Conservation (phyloP, 768 basidiomycete species). For the Tubosaeta sp. region DNA sequence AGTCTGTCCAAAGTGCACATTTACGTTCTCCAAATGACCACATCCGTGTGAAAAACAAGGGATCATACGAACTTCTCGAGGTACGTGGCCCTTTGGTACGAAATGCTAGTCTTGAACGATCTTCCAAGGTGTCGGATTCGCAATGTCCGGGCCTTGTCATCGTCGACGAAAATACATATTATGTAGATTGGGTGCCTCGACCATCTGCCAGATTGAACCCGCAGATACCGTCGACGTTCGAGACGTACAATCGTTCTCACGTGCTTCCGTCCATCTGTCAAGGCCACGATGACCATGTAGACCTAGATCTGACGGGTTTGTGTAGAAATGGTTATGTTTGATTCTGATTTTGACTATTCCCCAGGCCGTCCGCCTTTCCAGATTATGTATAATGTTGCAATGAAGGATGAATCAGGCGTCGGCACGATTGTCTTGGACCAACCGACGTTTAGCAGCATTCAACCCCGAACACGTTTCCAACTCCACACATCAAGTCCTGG, state of each 20-base stretch:
- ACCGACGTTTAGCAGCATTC: constrained; percentile 81
- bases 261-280: constrained; percentile 79
- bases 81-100: constrained; percentile 34
- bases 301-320: constrained; percentile 75
- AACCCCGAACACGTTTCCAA: constrained; percentile 74
- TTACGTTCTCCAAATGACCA: constrained; percentile 65
- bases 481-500: constrained; percentile 75
- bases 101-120: not conserved
- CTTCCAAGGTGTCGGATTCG: constrained; percentile 65
- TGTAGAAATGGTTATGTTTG: not conserved
- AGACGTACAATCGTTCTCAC: constrained; percentile 66
- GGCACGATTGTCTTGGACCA: constrained; percentile 70
- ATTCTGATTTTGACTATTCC: not conserved
- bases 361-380: constrained; percentile 90
- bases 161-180: constrained; percentile 55
- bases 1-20: constrained; percentile 36
- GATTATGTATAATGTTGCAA: constrained; percentile 83
- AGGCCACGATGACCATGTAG: constrained; percentile 74
- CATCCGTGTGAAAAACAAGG: constrained; percentile 69
- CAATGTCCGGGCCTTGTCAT: constrained; percentile 79
- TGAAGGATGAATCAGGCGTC: constrained; percentile 61
- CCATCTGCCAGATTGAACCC: constrained; percentile 69
- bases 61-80: constrained; percentile 68
- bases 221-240: constrained; percentile 51
- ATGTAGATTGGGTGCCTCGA: constrained; percentile 74